Evolutionary conservation across 331 rosid genomes (phyloP), one percentile per base, ranked within the genome.

Genomic region (Saraca asoca): DNA sequence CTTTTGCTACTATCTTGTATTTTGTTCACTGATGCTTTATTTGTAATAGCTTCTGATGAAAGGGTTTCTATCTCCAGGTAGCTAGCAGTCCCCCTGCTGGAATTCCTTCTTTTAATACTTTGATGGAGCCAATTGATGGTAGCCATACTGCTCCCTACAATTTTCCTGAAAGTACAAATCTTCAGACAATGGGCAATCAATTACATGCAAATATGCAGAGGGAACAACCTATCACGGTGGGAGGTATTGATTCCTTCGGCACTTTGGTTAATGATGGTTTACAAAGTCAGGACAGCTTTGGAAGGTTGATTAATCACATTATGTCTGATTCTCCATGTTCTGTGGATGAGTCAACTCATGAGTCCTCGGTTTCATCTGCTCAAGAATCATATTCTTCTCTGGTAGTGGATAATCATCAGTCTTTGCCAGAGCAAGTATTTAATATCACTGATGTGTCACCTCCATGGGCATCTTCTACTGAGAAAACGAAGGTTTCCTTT

Each of bases 281-380:
- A 85, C 88, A 79, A 60, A 85, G 90, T 68, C 96, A 88, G 91
- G 91, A 82, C 78, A 94, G 96, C 79, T 90, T 94, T 70, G 96
- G 96, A 75, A 83, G 78, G 81, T 94, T 96, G 96, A 75, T 88
- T 62, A 83, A 74, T 61, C 48, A 79, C 49, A 73, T 94, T 9
- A 73, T 86, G 64, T 68, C 76, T n/a, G 95, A 84, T 46, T 80
- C 95, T 57, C 66, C 90, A 0, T 80, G 82, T 67, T 85, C 95
- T 57, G 77, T 55, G 39, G 83, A 80, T 62, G 89, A 78, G 59
- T 72, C 87, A 37, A 76, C 66, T 54, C 71, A 66, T 33, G 95
- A 79, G 71, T 78, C 95, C 58, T 72, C 95, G 24, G 65, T 72
- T 76, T 62, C 85, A 68, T 69, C 90, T n/a, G 42, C 62, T 66